Base-by-base conservation (phyloP, 164 flowering plant genomes). In the Houttuynia cordata region DNA sequence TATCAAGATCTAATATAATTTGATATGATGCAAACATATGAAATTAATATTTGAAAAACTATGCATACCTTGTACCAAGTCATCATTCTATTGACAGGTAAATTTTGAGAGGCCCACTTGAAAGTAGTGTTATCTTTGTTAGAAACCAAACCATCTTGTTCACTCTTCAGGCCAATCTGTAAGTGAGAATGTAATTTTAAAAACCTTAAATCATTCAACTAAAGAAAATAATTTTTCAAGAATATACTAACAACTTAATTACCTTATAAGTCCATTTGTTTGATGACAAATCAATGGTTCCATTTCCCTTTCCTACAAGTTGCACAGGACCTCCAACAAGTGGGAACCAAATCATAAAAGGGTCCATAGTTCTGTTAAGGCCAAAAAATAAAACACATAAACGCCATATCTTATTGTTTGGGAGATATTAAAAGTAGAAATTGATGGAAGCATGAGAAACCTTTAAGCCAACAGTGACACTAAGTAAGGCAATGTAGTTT, bases 31-130 rank as follows among this genome's bases (percentile, higher is more conserved):
- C 13, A 13, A 41, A 13, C 8, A 41, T 8, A 41, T 8, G 45
- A 9, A 8, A 41, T 8, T 0, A 41, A 41, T 41, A 41, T 8
- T 9, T 41, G 45, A 41, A 41, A 13, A 2, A 41, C 13, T 41
- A 13, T 41, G 13, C 2, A 1, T 41, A 41, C 45, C 94, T 85
- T 85, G 68, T 85, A 85, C 90, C 88, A 88, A 21, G 79, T 75
- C 73, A 85, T 42, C 30, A 4, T 53, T 22, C 64, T 76, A n/a
- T 76, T 71, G 0, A 34, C 24, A 0, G 84, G 86, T 12, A 80
- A 62, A 8, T 68, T 15, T 0, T 71, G 22, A 0, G 72, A 23
- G 4, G 20, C 3, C 91, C 90, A 85, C 30, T 53, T 51, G 0
- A 8, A 41, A 0, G 13, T 0, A 0, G 49, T 1, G 1, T 24